Base-by-base conservation (phyloP, 768 basidiomycete genomes). In the Candolleomyces efflorescens region DNA sequence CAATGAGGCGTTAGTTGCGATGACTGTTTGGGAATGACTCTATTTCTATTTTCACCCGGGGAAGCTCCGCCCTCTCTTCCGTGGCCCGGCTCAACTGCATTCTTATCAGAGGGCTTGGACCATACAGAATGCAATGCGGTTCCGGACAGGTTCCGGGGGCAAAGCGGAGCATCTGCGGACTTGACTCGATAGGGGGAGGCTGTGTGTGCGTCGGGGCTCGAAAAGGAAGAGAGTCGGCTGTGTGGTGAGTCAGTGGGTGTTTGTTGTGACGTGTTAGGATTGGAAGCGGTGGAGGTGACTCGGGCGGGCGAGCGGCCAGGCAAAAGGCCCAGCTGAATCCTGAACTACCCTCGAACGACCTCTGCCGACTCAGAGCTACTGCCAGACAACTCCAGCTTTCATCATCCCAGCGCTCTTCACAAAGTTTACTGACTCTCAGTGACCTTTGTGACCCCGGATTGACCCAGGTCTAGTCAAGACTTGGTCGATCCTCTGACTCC, bases 381-480 rank as follows among this genome's bases (percentile, higher is more conserved):
- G 32, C 32, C 11, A 32, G 32, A 32, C 32, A 32, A 5, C 32
- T 32, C 32, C 32, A 32, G 36, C 50, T n/a, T 20, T 26, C n/a
- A 13, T 12, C 50, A 18, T 9, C 5, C 2, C 23, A 11, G 53
- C 53, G 15, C 18, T 46, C 22, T n/a, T 27, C 58, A 59, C 58
- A 59, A 49, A 54, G 58, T 54, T 52, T 43, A 24, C 58, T 59
- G 51, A 17, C 32, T 48, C 7, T 20, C 39, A 51, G 51, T 23
- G 13, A 45, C n/a, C 45, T 59, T 54, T 54, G 58, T 59, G 58
- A 59, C 36, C 45, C 37, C 52, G 58, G 58, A 59, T 59, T 54
- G 53, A 27, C 58, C 58, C 50, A 27, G 44, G 58, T 59, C 58
- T 59, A 54, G 23, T 44, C 48, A 57, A 43, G 58, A 59, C 58